These are phyloP conservation scores for Mimosa pudica DNA, from an alignment of 306 rosid genomes.

Conservation along the genomic window DNA sequence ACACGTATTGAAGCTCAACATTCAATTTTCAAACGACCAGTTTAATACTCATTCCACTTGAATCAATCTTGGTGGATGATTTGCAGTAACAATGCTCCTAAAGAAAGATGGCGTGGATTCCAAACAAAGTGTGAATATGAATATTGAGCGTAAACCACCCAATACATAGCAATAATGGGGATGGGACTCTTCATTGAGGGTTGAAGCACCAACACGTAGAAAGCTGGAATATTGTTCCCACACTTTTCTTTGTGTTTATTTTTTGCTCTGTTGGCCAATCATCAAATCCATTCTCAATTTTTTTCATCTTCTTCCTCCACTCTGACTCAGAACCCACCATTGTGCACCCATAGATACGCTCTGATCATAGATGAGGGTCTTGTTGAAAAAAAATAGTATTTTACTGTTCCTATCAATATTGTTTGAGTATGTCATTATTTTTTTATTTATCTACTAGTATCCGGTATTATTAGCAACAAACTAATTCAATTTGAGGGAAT, in stretches of 20 bases:
- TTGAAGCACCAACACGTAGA: background rate
- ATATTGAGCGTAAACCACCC: background rate
- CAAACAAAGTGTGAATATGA: background rate
- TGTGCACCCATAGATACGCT: background rate
- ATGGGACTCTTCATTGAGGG: background rate
- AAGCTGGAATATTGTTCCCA: background rate
- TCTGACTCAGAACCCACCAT: background rate
- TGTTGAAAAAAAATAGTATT: too few relatives aligned
- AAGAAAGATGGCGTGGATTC: background rate
- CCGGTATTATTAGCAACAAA: too few relatives aligned
- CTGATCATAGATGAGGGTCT: too few relatives aligned
- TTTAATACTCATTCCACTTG: too few relatives aligned
- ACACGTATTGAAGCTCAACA: too few relatives aligned
- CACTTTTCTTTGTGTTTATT: background rate
- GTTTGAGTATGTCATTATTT: too few relatives aligned
- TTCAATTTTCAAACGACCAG: too few relatives aligned
- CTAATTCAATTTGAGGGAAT: too few relatives aligned
- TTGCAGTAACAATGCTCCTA: too few relatives aligned
- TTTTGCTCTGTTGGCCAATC: background rate
- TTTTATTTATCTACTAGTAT: too few relatives aligned
- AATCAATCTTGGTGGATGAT: too few relatives aligned
- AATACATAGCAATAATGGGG: background rate
- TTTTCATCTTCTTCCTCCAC: background rate
- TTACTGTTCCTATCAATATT: background rate
- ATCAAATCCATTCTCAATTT: background rate